Conservation (phyloP, 2,329 filamentous ascomycete genomes). For the Apiospora hydei region DNA sequence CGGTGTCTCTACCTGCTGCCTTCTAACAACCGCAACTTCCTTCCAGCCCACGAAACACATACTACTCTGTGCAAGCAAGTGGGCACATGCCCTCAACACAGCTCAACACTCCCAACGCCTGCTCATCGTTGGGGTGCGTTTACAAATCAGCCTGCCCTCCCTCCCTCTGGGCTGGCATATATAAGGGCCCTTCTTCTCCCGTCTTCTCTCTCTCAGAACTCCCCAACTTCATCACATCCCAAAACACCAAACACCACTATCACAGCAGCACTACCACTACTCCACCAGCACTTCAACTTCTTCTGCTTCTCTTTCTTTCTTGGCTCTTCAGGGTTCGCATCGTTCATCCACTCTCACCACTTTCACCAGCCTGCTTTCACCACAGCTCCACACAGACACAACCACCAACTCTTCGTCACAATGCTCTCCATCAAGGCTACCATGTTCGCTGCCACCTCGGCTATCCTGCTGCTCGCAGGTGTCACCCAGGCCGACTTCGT, state of each 20-base stretch:
- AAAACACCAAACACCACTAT: conserved; percentile 11
- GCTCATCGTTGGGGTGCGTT: neutral
- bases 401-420: neutral
- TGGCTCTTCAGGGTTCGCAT: neutral
- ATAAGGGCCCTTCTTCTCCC: neutral
- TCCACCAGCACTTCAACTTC: neutral
- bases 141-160: neutral
- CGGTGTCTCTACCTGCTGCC: neutral
- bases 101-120: neutral
- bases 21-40: neutral
- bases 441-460: neutral
- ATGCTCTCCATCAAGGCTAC: conserved; percentile 6
- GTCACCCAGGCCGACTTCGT: neutral
- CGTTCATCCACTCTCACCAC: neutral
- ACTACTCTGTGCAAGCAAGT: neutral
- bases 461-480: neutral
- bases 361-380: neutral
- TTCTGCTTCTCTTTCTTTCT: neutral
- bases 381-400: neutral
- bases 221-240: conserved; percentile 3
- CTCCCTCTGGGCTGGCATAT: neutral
- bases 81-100: neutral
- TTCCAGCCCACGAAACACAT: neutral
- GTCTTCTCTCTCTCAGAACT: neutral
- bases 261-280: conserved; percentile 13